Base-by-base conservation (phyloP, 2,329 filamentous ascomycete species). In the Metarhizium album region DNA sequence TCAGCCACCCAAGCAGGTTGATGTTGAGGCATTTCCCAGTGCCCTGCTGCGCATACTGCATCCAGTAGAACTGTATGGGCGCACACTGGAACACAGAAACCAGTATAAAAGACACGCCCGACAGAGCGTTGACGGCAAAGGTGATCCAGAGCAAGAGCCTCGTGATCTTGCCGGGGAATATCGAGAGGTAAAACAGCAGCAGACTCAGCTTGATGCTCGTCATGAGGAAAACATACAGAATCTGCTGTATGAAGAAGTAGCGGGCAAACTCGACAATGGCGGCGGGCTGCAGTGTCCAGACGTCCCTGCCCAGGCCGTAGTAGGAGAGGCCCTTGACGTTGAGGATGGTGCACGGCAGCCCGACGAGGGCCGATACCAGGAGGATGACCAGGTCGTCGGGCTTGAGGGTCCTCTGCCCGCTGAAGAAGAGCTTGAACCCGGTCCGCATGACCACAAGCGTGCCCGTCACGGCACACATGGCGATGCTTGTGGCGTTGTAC, bases 311-410 rank as follows among this genome's bases (percentile, higher is more conserved):
- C 20, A 67, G 51, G 6, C 65, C 66, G 35, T 62, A 57, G 2
- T 56, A 53, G 1, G 56, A 52, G 0, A 63, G 56, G 3, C 58
- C 58, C 4, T 53, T 50, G 4, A 61, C 46, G 46, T 58, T 59
- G 45, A 67, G 53, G n/a, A 61, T 53, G 0, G 58, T 59, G 18
- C 54, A 58, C 0, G 59, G 58, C 4, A 63, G 48, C 18, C 57
- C 57, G 13, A 58, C 52, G 13, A 60, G 16, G 37, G 59, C 52
- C 13, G 60, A 55, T 0, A 58, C 27, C n/a, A n/a, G n/a, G 0
- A 64, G 37, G 3, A 64, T 61, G 22, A 64, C 55, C n/a, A 60
- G 58, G 48, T 68, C 66, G 29, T 68, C 65, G 5, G 65, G 47
- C 2, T 55, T 61, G 13, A 69, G 64, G 1, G 59, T 61, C 63